Evolutionary conservation across 352 stramenopile species (phyloP), one percentile per base, ranked within the genome.

Genomic region (Blastocystis sp.): DNA sequence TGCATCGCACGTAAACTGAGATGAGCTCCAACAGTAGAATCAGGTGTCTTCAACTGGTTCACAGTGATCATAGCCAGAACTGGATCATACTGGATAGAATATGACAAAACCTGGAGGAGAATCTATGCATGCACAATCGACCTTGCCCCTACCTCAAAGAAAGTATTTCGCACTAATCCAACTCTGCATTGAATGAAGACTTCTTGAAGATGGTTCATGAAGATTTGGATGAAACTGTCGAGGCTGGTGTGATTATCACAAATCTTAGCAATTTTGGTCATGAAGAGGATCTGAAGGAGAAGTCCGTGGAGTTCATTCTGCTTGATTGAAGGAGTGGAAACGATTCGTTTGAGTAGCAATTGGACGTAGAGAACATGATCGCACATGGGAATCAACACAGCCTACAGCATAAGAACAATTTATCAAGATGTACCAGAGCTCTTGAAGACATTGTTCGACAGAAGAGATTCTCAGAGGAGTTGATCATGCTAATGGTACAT

Each of bases 221-320:
- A 63, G 51, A 65, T 54, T 12, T 42, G 16, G 16, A 83, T 43
- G 35, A 83, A 42, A 14, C 37, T 29, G 4, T 57, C 29, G 24
- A 83, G 49, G 12, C 27, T 67, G 6, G 49, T 39, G 5, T 29
- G 24, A 65, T 65, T 54, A 3, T 80, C 43, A 27, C 69, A 35
- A 35, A 43, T 29, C 37, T 39, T 19, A 52, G 49, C 27, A 19
- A 39, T 39, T 49, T 27, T 11, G 2, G 54, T 42, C 32, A 83
- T 63, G 29, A 83, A 83, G 24, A 83, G 51, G 7, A 83, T 65
- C 35, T 83, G 71, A 1, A 83, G 71, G 1, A 83, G 29, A 14
- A 83, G 51, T 83, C 71, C 71, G 35, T 83, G 71, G 12, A 83
- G n/a, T 29, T 37, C 58, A 56, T 83, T 83, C 71, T 83, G 71